Base-by-base conservation (phyloP, 768 basidiomycete genomes). In the Asterophora parasitica region DNA sequence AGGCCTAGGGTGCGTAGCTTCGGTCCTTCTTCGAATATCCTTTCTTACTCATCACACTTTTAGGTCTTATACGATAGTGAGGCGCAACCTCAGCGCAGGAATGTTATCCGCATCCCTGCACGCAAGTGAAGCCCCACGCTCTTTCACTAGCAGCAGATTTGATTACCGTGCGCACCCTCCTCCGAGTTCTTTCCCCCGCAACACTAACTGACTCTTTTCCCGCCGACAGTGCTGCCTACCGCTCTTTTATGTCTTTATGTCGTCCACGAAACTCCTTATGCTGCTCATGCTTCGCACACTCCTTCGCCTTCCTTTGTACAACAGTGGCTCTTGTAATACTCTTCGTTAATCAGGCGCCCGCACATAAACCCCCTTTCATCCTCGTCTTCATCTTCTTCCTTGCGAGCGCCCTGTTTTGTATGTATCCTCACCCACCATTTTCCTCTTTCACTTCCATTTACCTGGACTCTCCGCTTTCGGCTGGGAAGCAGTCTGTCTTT, bases 1-100 rank as follows among this genome's bases (percentile, higher is more conserved):
- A 66, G 72, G 28, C 65, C 69, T n/a, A 73, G 66, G 63, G 72
- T 69, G 41, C 23, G 44, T 17, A 35, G 23, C 26, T 16, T 33
- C 39, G 26, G 17, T 17, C 36, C 10, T 38, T 17, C 39, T 32
- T 44, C 13, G 5, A 28, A n/a, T 27, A 13, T 37, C 35, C 26
- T 13, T 26, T n/a, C 8, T 49, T 7, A 53, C 46, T 37, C 35
- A 46, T 33, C 31, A 34, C 8, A 28, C 3, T n/a, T 2, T 8
- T n/a, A 30, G 51, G 58, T 61, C 53, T 55, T 44, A 10, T 34
- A 38, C 41, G 41, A 46, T 31, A 44, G 53, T n/a, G 56, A 56
- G 54, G 48, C 23, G 11, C 47, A 42, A 17, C 35, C 44, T 20
- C 50, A 44, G 39, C 48, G 44, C 49, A 52, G 38, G 34, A 49